Evolutionary conservation across 345 rosid species (phyloP).

Genomic region (Gossypium ekmanianum): DNA sequence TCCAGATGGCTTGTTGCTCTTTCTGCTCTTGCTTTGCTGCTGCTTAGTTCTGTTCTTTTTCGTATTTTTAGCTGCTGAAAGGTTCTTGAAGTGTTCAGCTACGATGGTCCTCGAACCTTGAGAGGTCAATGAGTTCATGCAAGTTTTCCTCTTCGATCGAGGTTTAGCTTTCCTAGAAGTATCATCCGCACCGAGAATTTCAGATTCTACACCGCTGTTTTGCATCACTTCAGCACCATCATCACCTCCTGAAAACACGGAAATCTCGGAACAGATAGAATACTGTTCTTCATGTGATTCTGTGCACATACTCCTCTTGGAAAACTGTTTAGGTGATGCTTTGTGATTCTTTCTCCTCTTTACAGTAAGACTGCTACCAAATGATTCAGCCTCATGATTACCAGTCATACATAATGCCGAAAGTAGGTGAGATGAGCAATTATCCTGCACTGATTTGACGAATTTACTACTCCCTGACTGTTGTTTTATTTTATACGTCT

Average conservation of each 20-base stretch:
- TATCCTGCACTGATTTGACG: neutral
- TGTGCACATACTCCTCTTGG: neutral
- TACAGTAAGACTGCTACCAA: conserved; percentile 1
- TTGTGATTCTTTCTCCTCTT: conserved; percentile 13
- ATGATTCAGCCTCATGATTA: conserved; percentile 8
- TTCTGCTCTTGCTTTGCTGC: conserved; percentile 10
- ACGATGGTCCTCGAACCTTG: neutral
- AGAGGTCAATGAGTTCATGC: neutral
- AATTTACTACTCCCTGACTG: neutral
- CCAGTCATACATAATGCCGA: conserved; percentile 2
- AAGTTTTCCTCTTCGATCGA: neutral
- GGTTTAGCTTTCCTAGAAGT: neutral
- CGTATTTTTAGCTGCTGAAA: neutral
- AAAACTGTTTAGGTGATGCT: neutral
- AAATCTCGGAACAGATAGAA: conserved; percentile 3
- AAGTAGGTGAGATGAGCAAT: conserved; percentile 2
- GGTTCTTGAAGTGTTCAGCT: neutral
- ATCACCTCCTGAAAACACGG: conserved; percentile 1
- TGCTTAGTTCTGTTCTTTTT: neutral
- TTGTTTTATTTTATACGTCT: neutral
- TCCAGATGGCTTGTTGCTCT: neutral
- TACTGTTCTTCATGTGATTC: conserved; percentile 9
- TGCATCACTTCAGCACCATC: conserved; percentile 16
- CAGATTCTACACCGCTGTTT: conserved; percentile 6
- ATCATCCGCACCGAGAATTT: neutral